Percentiles rank a stretch among this genome's conserved stretches.
These are phyloP conservation scores for Mimosa bimucronata DNA, from an alignment of 306 rosid species.

Conservation along the genomic window DNA sequence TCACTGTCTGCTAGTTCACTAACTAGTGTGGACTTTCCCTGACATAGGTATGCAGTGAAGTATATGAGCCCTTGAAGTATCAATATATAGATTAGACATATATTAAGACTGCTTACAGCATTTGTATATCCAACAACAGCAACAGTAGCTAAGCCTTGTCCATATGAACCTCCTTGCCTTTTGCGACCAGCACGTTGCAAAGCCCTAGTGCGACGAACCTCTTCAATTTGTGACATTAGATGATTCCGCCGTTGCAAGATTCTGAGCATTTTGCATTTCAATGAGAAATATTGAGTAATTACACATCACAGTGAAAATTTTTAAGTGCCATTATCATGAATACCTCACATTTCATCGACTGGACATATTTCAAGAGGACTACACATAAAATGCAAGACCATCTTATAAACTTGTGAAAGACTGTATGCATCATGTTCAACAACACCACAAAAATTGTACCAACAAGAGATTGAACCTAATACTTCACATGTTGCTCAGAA, in stretches of 20 bases:
- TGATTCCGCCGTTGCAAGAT: conserved; percentile 63
- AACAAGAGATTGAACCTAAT: conserved; percentile 10
- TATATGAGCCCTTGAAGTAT: conserved; percentile 24
- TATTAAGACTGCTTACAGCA: conserved; percentile 68
- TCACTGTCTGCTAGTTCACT: conserved; percentile 73
- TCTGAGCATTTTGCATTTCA: conserved; percentile 51
- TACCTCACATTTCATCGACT: conserved; percentile 24
- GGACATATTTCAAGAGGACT: conserved; percentile 15
- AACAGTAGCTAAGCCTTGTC: conserved; percentile 74
- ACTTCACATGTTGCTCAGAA: background rate
- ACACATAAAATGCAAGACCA: conserved; percentile 10
- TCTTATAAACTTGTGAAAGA: background rate
- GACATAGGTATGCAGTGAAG: conserved; percentile 26
- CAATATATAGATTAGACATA: conserved; percentile 22
- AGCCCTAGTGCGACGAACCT: conserved; percentile 86
- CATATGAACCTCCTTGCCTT: conserved; percentile 75
- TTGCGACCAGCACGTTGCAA: conserved; percentile 87
- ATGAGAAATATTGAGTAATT: conserved; percentile 38
- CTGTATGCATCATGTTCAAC: conserved; percentile 22
- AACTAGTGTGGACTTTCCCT: conserved; percentile 95
- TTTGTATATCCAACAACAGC: conserved; percentile 95
- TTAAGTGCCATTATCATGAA: conserved; percentile 1
- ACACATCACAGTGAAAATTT: conserved; percentile 3
- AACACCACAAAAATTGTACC: background rate
- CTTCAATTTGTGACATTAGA: conserved; percentile 74